Conservation (phyloP, 805 yeast species). For the Saccharomycopsis sp. region DNA sequence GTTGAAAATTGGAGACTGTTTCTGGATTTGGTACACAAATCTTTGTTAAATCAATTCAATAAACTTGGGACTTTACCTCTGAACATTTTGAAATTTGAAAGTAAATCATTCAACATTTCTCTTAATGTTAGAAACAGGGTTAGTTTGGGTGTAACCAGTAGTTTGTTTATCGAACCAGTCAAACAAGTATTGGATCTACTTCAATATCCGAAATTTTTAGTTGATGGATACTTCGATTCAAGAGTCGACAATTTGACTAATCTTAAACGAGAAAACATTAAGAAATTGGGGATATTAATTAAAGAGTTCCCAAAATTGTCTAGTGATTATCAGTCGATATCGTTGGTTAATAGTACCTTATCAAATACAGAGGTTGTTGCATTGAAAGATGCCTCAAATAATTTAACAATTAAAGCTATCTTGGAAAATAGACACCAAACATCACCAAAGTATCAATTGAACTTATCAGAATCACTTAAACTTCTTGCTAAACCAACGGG, state of each 20-base stretch:
- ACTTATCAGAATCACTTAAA: background rate
- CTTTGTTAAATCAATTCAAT: conserved; percentile 2
- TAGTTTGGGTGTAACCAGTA: conserved; percentile 1
- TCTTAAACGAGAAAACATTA: conserved; percentile 29
- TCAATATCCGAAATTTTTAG: conserved; percentile 30
- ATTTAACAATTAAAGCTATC: conserved; percentile 1
- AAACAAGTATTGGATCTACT: conserved; percentile 24
- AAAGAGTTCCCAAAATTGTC: conserved; percentile 28
- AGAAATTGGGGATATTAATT: conserved; percentile 32
- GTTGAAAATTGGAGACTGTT: background rate
- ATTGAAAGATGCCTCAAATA: background rate
- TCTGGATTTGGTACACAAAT: conserved; percentile 1
- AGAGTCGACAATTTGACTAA: conserved; percentile 24
- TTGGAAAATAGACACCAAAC: conserved; percentile 20
- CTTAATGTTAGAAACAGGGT: conserved; percentile 3
- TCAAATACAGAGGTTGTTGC: background rate
- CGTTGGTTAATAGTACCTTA: background rate
- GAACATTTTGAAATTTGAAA: conserved; percentile 4
- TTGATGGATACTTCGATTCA: conserved; percentile 26
- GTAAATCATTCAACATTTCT: conserved; percentile 8
- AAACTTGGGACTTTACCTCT: conserved; percentile 22
- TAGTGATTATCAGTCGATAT: background rate
- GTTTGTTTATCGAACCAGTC: conserved; percentile 22
- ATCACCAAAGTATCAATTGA: conserved; percentile 1
- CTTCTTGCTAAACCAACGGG: conserved; percentile 32